Percentiles rank a stretch among this genome's conserved stretches.
Evolutionary conservation across 352 stramenopile species (phyloP).

Genomic region (Aphanomyces invadans): DNA sequence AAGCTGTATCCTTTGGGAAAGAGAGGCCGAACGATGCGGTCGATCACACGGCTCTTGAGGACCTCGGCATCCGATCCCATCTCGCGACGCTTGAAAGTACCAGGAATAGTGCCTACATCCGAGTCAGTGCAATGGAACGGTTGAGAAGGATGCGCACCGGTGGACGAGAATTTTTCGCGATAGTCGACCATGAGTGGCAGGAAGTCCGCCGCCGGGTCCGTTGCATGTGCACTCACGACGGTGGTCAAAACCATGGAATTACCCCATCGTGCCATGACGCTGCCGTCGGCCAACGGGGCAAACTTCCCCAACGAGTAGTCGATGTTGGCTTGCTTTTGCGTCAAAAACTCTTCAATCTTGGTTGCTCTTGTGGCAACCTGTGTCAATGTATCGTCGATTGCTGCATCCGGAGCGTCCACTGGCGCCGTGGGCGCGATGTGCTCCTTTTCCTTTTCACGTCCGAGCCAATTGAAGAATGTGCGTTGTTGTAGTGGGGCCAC

Average conservation of each 20-base stretch:
- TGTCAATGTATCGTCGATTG: not conserved
- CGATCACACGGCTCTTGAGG: constrained; percentile 93
- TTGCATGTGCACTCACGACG: constrained; percentile 47
- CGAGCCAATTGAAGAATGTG: not conserved
- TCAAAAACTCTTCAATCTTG: not conserved
- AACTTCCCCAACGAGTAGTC: constrained; percentile 68
- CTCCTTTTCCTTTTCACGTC: not conserved
- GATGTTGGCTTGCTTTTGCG: constrained; percentile 31
- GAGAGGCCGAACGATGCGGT: constrained; percentile 92
- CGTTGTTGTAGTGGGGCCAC: not conserved
- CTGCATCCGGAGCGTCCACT: not conserved
- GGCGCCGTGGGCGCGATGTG: not conserved
- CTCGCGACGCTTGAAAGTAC: constrained; percentile 80
- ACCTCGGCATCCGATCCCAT: constrained; percentile 93
- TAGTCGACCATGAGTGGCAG: constrained; percentile 92
- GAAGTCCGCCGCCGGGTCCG: constrained; percentile 56
- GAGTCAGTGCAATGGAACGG: not conserved
- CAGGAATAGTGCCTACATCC: constrained; percentile 69
- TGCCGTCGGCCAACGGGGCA: constrained; percentile 76
- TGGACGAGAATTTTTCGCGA: constrained; percentile 83
- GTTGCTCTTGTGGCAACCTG: not conserved
- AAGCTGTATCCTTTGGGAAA: constrained; percentile 92
- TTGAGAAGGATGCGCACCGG: constrained; percentile 27
- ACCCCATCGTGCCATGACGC: constrained; percentile 72
- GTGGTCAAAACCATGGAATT: constrained; percentile 84